A percentile compares a stretch with the other conserved stretches of the same genome.
These are phyloP conservation scores for Parachaetomium inaequale DNA, from an alignment of 495 filamentous ascomycete genomes.

Conservation along the genomic window DNA sequence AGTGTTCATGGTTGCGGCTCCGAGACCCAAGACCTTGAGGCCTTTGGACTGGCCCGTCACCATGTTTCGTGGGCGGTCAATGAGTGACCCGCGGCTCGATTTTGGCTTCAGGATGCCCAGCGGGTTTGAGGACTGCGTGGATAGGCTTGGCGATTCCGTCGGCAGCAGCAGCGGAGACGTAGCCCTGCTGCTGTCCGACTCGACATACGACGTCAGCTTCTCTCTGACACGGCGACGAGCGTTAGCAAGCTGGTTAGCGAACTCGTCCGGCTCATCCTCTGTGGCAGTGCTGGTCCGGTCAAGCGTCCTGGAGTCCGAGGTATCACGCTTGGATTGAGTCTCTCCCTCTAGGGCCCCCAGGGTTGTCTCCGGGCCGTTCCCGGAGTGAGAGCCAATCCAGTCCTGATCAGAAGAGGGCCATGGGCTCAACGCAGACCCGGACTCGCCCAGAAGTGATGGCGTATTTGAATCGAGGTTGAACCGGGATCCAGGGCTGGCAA, in stretches of 20 bases:
- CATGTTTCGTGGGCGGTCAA: conserved; percentile 41
- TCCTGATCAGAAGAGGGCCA: conserved; percentile 53
- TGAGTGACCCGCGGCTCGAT: conserved; percentile 58
- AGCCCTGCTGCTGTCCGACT: conserved; percentile 55
- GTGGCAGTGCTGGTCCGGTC: conserved; percentile 33
- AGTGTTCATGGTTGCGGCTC: conserved; percentile 48
- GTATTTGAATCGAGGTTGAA: conserved; percentile 35
- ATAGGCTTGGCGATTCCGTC: conserved; percentile 39
- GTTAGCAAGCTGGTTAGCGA: conserved; percentile 74
- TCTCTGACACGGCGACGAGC: conserved; percentile 75
- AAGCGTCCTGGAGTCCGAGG: conserved; percentile 26
- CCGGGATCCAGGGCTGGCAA: conserved; percentile 35
- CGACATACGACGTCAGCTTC: conserved; percentile 68
- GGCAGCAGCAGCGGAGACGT: conserved; percentile 51
- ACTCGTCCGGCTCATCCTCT: conserved; percentile 66
- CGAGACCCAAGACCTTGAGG: conserved; percentile 69
- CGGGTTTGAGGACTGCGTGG: conserved; percentile 50
- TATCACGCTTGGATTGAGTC: conserved; percentile 20
- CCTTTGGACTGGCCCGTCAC: conserved; percentile 53
- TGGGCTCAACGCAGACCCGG: conserved; percentile 45
- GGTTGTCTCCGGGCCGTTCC: conserved; percentile 27
- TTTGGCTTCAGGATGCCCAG: conserved; percentile 67
- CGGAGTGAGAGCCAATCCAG: conserved; percentile 38
- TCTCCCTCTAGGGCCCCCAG: conserved; percentile 16
- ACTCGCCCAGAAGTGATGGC: conserved; percentile 23